Percentiles rank a stretch among this genome's conserved stretches.
phyloP scores from a whole-genome alignment of 1,284 basidiomycete genomes.

The Fistulinella cinereoalba region DNA sequence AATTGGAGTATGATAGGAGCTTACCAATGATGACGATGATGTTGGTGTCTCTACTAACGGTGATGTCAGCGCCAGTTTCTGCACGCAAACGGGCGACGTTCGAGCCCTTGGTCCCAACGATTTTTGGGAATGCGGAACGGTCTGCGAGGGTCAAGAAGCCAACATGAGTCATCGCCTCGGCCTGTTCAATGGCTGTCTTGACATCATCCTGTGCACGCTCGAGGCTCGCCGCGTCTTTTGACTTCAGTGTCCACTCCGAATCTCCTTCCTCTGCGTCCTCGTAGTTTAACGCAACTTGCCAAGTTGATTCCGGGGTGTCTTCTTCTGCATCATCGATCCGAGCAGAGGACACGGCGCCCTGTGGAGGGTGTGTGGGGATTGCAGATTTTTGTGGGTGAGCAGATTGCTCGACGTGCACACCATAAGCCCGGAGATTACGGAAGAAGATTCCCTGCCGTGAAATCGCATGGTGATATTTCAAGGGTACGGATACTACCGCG shows the following conservation, averaged over 20 bases:
- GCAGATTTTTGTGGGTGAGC: slow-evolving; percentile 62
- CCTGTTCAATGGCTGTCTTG: slow-evolving; percentile 70
- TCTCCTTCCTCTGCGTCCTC: slow-evolving; percentile 76
- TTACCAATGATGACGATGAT: slow-evolving; percentile 81
- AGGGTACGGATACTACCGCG: slow-evolving; percentile 67
- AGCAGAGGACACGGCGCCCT: slow-evolving; percentile 46
- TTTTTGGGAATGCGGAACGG: slow-evolving; percentile 76
- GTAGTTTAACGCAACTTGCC: slow-evolving; percentile 79
- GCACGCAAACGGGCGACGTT: slow-evolving; percentile 81
- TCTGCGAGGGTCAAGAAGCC: slow-evolving; percentile 78
- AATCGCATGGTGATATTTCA: slow-evolving; percentile 82
- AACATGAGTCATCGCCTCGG: slow-evolving; percentile 69
- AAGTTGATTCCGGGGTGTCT: slow-evolving; percentile 50
- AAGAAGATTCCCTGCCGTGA: slow-evolving; percentile 85
- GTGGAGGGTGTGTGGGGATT: slow-evolving; percentile 57
- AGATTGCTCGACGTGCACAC: slow-evolving; percentile 80
- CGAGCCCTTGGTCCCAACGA: slow-evolving; percentile 86
- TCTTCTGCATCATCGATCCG: slow-evolving; percentile 79
- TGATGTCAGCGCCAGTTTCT: slow-evolving; percentile 88
- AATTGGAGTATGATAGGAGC: slow-evolving; percentile 32
- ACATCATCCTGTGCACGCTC: slow-evolving; percentile 71
- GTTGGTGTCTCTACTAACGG: slow-evolving; percentile 80
- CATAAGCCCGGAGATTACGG: slow-evolving; percentile 72
- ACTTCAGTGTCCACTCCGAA: slow-evolving; percentile 81
- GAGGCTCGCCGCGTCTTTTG: slow-evolving; percentile 71